Percentiles rank a stretch among this genome's conserved stretches.
Conservation (phyloP, 108 stramenopile species). For the Epithemia pelagica region DNA sequence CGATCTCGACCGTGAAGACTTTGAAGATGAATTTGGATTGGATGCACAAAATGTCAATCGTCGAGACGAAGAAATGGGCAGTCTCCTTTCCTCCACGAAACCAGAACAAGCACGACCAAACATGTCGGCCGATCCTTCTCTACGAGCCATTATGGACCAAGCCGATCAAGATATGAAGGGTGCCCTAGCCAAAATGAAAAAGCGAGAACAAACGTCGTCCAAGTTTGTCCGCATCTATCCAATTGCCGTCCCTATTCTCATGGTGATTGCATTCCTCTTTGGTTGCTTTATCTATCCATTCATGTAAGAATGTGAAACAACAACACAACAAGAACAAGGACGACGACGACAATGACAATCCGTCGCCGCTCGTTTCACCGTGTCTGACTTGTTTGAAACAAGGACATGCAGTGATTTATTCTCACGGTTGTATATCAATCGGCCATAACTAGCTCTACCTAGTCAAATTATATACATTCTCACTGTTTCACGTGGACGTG, state of each 20-base stretch:
- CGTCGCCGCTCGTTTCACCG: too few relatives aligned
- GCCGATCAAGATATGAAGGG: background rate
- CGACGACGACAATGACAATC: too few relatives aligned
- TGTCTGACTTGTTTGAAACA: background rate
- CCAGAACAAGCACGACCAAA: too few relatives aligned
- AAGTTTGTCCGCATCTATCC: background rate
- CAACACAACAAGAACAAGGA: too few relatives aligned
- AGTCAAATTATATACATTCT: too few relatives aligned
- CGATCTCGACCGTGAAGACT: background rate
- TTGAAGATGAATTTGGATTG: background rate
- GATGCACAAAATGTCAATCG: background rate
- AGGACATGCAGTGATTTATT: too few relatives aligned
- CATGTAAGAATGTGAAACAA: background rate
- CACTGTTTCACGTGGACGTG: too few relatives aligned
- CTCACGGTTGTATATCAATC: too few relatives aligned
- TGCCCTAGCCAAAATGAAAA: background rate
- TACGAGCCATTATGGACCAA: background rate
- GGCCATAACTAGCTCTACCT: too few relatives aligned
- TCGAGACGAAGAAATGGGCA: background rate
- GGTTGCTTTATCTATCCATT: background rate
- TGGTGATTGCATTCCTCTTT: background rate
- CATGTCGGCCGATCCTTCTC: background rate
- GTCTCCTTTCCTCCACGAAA: background rate
- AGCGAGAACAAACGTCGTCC: background rate
- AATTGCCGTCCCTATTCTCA: background rate